Evolutionary conservation across 257 asterid species (phyloP), one percentile per base, ranked within the genome.

Genomic region (Lantana camara): DNA sequence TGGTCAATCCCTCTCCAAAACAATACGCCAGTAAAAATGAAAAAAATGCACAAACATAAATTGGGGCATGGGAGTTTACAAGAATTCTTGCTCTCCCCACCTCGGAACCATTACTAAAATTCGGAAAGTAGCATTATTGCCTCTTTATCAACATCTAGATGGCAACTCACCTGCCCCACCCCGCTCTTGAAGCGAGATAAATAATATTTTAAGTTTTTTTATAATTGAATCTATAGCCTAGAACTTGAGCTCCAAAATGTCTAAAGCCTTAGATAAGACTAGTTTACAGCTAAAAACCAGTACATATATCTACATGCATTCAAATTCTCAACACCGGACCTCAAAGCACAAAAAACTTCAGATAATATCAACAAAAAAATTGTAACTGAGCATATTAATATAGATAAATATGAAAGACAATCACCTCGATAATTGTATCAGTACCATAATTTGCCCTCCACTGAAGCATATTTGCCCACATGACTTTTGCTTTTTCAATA

Each of bases 401-500:
- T 22, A 34, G 54, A 66, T 52, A 42, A 29, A 24, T 20, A 16
- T 8, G 38, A 24, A 58, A 45, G 60, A 59, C 67, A 70, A 86
- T 69, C 72, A 89, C 96, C 93, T 87, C 78, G 70, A 82, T 59
- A 46, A 89, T 86, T 23, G 79, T 77, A 69, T 89, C 95, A 41
- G 89, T 66, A 22, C 87, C 89, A 35, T 86, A 89, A 21, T 67
- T 79, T 60, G 62, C 70, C 67, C 96, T 84, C 96, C 96, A 89
- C 66, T 72, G 85, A 23, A 86, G 87, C 96, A 86, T 89, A 76
- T 79, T 75, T 46, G 78, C 88, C 96, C 96, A 89, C 96, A 89
- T 80, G 66, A 55, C 22, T 73, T 82, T 86, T 11, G 95, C 83
- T 58, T 77, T 82, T 29, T 69, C 78, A 61, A 77, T 70, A 67